Percentiles rank a stretch among this genome's conserved stretches.
Evolutionary conservation across 139 green algal species (phyloP).

Genomic region (Chlorella sp.): DNA sequence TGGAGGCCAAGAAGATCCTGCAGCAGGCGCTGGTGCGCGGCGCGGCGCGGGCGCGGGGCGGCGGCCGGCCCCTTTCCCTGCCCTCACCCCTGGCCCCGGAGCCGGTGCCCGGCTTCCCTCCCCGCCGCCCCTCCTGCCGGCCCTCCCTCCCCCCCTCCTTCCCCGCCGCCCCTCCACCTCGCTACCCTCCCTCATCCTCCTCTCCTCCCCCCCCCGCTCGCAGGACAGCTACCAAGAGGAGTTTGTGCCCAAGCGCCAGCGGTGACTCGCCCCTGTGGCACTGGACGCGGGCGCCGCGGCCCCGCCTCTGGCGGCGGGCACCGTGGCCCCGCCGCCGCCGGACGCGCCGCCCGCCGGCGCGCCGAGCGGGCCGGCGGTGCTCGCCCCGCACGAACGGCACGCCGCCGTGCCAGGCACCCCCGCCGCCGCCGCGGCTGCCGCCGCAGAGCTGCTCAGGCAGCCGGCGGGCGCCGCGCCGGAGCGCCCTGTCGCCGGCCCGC

Average conservation of each 20-base stretch:
- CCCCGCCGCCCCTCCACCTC: background rate
- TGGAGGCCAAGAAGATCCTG: conserved; percentile 75
- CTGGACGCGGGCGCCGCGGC: too few species aligned
- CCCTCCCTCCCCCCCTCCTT: background rate
- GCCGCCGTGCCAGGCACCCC: too few species aligned
- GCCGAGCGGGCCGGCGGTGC: too few species aligned
- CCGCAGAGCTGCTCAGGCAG: too few species aligned
- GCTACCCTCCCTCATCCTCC: background rate
- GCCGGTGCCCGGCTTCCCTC: background rate
- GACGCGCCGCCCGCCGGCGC: too few species aligned
- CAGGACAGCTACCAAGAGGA: conserved; percentile 73
- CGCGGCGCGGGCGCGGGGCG: background rate
- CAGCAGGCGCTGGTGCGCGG: conserved; percentile 65
- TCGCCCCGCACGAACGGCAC: too few species aligned
- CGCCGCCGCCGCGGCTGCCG: too few species aligned
- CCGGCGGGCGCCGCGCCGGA: too few species aligned
- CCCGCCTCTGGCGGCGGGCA: too few species aligned
- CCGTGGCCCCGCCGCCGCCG: too few species aligned
- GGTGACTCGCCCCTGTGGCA: conserved; percentile 26
- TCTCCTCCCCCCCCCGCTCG: conserved; percentile 5
- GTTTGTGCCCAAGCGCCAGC: conserved; percentile 69
- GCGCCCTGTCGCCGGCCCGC: too few species aligned
- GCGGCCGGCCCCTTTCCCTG: background rate
- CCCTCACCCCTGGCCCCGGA: background rate
- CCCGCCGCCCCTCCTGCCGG: background rate